Percentiles rank a stretch among this genome's conserved stretches.
Conservation (phyloP, 225 moss, liverwort and hornwort genomes). For the Climacium dendroides region DNA sequence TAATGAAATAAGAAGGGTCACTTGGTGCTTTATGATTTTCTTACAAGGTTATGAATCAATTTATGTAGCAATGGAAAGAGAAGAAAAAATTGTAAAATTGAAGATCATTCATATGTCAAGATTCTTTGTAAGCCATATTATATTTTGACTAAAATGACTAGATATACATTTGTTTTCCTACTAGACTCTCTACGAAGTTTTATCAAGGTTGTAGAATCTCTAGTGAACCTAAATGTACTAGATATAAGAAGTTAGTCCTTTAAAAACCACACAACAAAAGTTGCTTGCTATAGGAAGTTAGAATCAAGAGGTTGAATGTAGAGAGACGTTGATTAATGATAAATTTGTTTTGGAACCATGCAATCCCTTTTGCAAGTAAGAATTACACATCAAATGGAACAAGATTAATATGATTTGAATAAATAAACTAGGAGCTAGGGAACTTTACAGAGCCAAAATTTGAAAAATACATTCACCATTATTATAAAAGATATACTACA, state of each 20-base stretch:
- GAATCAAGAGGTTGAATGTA: background rate
- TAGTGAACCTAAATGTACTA: background rate
- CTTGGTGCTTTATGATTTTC: too few species aligned
- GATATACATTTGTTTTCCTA: background rate
- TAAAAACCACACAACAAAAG: background rate
- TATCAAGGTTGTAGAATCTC: background rate
- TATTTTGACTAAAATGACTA: background rate
- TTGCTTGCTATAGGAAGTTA: background rate
- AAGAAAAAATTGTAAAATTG: too few species aligned
- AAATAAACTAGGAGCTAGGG: background rate
- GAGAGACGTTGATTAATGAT: background rate
- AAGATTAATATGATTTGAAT: background rate
- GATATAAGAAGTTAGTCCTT: background rate
- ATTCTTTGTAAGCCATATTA: background rate
- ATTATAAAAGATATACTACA: too few species aligned
- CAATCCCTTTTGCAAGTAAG: too few species aligned
- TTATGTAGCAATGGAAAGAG: too few species aligned
- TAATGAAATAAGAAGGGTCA: too few species aligned
- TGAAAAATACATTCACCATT: too few species aligned
- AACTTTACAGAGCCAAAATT: background rate
- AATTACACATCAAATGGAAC: background rate
- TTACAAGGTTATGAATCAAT: too few species aligned
- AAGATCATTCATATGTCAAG: background rate
- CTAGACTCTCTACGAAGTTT: too few species aligned
- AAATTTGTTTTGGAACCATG: background rate